Evolutionary conservation across 176 grass and related monocot genomes (phyloP), one percentile per base, ranked within the genome.

Genomic region (Poa pratensis): DNA sequence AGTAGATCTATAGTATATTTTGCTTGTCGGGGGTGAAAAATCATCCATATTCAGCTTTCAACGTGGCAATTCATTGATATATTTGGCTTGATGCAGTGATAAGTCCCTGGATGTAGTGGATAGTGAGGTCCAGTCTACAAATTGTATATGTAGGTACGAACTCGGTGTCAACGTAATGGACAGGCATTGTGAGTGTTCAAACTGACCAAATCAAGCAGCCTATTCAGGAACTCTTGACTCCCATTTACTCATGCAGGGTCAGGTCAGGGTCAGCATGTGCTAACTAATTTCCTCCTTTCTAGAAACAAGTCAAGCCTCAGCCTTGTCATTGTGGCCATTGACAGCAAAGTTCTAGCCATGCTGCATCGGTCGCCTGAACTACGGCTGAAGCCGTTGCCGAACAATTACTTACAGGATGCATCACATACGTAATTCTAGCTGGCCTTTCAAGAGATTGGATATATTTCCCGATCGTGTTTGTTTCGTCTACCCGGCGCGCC

Each of bases 251-350:
- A 3, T 13, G 5, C 10, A 79, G 46, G 77, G 65, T 70, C 65
- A 6, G 65, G 32, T 82, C 80, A 70, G 32, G 14, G 13, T 73
- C 69, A 14, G 4, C 66, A 70, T 9, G 67, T 22, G 35, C 19
- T 12, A 22, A 46, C 40, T 24, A 0, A 2, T 0, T 73, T 9
- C 13, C 40, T 35, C 19, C 43, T 20, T 69, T 81, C 28, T 68
- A 52, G 46, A 39, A 35, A 66, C 19, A 24, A 11, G 27, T 69
- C 79, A 69, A 81, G 79, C 48, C 60, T 50, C 48, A 7, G 53
- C 4, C 12, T 16, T 40, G 53, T 37, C 52, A 39, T 7, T 45
- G 3, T 7, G 34, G 20, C 51, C 53, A 22, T 40, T 59, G 1
- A 7, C 54, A 1, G 15, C 55, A 5, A 78, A 40, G 17, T 39